A percentile compares a stretch with the other conserved stretches of the same genome.
phyloP scores from a whole-genome alignment of 176 grass and related monocot genomes.

The Oropetium thomaeum region DNA sequence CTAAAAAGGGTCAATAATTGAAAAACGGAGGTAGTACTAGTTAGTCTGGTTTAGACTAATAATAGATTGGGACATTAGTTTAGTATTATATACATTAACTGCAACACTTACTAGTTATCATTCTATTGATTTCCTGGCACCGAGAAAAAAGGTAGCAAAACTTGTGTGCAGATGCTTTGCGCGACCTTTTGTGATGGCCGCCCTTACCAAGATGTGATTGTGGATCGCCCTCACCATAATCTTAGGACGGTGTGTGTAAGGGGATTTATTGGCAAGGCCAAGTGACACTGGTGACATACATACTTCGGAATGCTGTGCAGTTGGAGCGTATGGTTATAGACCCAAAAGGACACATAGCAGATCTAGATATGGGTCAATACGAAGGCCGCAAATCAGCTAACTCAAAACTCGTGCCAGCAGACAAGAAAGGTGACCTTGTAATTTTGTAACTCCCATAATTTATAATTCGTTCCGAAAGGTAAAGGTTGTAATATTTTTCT shows the following conservation, averaged over 20 bases:
- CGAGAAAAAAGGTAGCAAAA: neutral
- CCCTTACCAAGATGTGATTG: neutral
- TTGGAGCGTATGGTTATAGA: slow-evolving; percentile 15
- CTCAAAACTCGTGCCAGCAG: neutral
- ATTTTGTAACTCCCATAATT: neutral
- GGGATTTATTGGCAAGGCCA: slow-evolving; percentile 20
- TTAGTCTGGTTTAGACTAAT: neutral
- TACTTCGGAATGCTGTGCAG: neutral
- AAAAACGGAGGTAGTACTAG: too few relatives aligned
- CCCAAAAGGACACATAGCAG: neutral
- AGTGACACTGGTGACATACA: slow-evolving; percentile 7
- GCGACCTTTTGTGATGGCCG: neutral
- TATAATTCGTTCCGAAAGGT: neutral
- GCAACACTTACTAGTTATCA: neutral
- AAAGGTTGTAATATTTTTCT: too few relatives aligned
- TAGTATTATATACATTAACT: neutral
- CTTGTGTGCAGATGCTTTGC: neutral
- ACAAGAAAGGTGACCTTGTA: neutral
- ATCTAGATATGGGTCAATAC: neutral
- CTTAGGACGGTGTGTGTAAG: slow-evolving; percentile 11
- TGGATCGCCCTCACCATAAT: neutral
- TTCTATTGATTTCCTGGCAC: neutral
- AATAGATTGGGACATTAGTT: neutral
- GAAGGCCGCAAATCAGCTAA: neutral
- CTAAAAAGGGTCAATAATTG: too few relatives aligned